Percentiles rank a stretch among this genome's conserved stretches.
phyloP scores from a whole-genome alignment of 1,284 basidiomycete species.

The Cryptococcus maquisensis region DNA sequence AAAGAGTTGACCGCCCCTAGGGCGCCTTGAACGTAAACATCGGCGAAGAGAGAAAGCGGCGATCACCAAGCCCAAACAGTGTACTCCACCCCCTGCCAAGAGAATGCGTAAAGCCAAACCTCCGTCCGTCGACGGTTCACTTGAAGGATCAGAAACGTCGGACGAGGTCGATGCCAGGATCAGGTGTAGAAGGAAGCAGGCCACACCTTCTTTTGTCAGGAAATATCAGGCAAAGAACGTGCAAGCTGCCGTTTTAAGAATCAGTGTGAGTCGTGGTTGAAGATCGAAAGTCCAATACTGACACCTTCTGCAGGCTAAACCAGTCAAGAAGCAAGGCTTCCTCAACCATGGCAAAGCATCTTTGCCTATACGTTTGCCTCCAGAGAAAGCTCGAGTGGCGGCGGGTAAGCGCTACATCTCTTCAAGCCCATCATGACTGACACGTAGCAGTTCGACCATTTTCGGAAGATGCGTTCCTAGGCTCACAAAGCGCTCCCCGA shows the following conservation, averaged over 20 bases:
- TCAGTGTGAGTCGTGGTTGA: background rate
- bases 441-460: background rate
- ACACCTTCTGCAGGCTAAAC: background rate
- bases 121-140: background rate
- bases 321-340: conserved; percentile 2
- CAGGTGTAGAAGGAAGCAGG: background rate
- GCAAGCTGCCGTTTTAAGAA: background rate
- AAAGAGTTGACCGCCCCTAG: conserved; percentile 2
- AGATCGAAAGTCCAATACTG: background rate
- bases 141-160: background rate
- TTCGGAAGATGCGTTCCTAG: background rate
- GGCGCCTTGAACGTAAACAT: conserved; percentile 14
- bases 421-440: background rate
- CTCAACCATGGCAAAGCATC: conserved; percentile 7
- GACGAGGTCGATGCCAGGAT: background rate
- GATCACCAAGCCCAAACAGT: conserved; percentile 12
- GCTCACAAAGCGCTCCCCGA: background rate
- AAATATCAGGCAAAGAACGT: conserved; percentile 4
- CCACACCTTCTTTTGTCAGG: background rate
- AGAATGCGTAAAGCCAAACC: background rate
- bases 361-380: conserved; percentile 3
- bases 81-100: background rate
- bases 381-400: background rate
- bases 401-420: background rate
- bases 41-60: conserved; percentile 15